These are phyloP conservation scores for Hypholoma fasciculare DNA, from an alignment of 768 basidiomycete species.

Conservation along the genomic window DNA sequence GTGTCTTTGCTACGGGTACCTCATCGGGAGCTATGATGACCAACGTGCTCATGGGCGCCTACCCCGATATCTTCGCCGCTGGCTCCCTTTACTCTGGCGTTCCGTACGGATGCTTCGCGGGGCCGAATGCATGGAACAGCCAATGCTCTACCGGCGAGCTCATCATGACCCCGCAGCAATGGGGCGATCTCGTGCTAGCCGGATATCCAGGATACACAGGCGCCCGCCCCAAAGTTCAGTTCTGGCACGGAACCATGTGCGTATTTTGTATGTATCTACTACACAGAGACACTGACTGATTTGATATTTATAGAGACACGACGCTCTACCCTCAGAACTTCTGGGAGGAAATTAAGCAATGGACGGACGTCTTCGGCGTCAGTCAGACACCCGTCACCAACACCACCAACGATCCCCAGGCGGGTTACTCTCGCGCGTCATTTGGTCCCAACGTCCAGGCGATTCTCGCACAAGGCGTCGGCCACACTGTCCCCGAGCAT, in stretches of 20 bases:
- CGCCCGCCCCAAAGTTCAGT: slow-evolving; percentile 47
- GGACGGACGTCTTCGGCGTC: slow-evolving; percentile 54
- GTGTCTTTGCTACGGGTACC: slow-evolving; percentile 54
- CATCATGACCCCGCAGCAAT: slow-evolving; percentile 44
- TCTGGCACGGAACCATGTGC: slow-evolving; percentile 52
- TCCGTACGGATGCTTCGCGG: slow-evolving; percentile 52
- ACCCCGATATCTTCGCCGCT: slow-evolving; percentile 54
- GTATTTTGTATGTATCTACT: too few relatives aligned
- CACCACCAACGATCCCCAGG: slow-evolving; percentile 36
- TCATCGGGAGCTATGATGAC: slow-evolving; percentile 64
- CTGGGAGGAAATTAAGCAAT: slow-evolving; percentile 53
- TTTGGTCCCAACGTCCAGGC: slow-evolving; percentile 52
- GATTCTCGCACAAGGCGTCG: slow-evolving; percentile 46
- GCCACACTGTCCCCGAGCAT: slow-evolving; percentile 53
- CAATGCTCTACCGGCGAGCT: slow-evolving; percentile 45
- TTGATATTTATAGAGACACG: slow-evolving; percentile 37
- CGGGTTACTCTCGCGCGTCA: slow-evolving; percentile 46
- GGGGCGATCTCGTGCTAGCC: slow-evolving; percentile 45
- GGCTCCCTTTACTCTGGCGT: slow-evolving; percentile 52
- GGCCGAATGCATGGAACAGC: slow-evolving; percentile 42
- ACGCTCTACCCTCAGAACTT: slow-evolving; percentile 52
- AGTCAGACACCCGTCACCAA: slow-evolving; percentile 44
- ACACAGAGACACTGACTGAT: too few relatives aligned
- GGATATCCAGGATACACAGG: slow-evolving; percentile 57
- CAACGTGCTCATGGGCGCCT: slow-evolving; percentile 50